Conservation (phyloP, 1,284 basidiomycete species). For the Austroboletus olivaceoglutinosus region DNA sequence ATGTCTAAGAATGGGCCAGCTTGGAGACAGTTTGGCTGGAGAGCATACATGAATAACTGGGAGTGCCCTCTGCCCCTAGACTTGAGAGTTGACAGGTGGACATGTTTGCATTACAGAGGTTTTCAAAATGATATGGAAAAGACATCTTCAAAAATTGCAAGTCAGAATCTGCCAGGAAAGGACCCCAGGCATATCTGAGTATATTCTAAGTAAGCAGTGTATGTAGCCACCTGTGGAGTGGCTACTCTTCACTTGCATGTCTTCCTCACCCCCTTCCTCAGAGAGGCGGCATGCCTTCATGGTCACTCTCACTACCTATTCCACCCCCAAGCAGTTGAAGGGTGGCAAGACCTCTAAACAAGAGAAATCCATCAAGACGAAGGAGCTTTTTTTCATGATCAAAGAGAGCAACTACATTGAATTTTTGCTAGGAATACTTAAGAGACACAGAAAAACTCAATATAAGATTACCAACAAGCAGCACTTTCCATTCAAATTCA, state of each 20-base stretch:
- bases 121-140: background rate
- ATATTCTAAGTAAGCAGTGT: too few species aligned
- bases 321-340: background rate
- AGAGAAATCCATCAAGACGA: slow-evolving; percentile 2
- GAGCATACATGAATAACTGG: too few species aligned
- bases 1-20: too few species aligned
- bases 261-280: too few species aligned
- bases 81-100: too few species aligned
- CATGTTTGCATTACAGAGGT: background rate
- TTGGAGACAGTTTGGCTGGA: too few species aligned
- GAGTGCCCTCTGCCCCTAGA: too few species aligned
- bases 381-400: background rate
- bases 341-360: background rate
- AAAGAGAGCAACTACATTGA: slow-evolving; percentile 1
- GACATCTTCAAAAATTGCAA: background rate
- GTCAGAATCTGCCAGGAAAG: background rate
- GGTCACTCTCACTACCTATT: slow-evolving; percentile 3
- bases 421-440: slow-evolving; percentile 4
- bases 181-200: background rate
- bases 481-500: background rate
- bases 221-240: too few species aligned
- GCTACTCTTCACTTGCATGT: too few species aligned
- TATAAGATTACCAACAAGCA: slow-evolving; percentile 1
- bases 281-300: background rate
- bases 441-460: slow-evolving; percentile 5